Evolutionary conservation across 1,139 yeast genomes (phyloP), one percentile per base, ranked within the genome.

Genomic region (Meyerozyma guilliermondii): DNA sequence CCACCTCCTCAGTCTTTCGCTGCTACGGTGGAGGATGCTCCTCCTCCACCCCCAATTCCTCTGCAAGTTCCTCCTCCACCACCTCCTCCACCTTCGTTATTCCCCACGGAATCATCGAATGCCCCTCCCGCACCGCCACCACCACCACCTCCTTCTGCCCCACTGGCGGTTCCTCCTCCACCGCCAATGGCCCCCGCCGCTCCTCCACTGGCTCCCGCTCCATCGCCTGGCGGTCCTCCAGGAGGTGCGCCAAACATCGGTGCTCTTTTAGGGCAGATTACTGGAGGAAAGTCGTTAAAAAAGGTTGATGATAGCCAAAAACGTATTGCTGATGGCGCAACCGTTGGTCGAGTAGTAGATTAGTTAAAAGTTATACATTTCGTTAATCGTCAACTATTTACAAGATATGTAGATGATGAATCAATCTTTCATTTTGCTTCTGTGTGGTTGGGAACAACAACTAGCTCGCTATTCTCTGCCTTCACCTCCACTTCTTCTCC

Each of bases 401-500:
- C 33, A 29, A 29, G 33, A 10, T 14, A 28, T 28, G n/a, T n/a
- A n/a, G n/a, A n/a, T n/a, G n/a, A n/a, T 29, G 14, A 7, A 29
- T 7, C 4, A 27, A 6, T 14, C 24, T 16, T 27, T 26, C n/a
- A 22, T 27, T 40, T 47, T 10, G 39, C 47, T 35, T 55, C 62
- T 8, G 62, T 65, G 49, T 78, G 84, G 50, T 80, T 80, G 35
- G 83, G 76, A 35, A 62, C 50, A 20, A 83, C 74, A 37, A 48
- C 46, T 17, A 71, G 52, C 26, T 62, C 56, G 4, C 51, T 53
- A 37, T 63, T 54, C 40, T 58, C 54, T 3, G 58, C 64, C 11
- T 47, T 56, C 3, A 71, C 67, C 5, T 61, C 53, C 3, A 87
- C 92, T 1, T 74, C 71, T 55, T 87, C 96, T 38, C 80, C 83